Evolutionary conservation across 2,329 filamentous ascomycete species (phyloP).

Genomic region (Leptodontidium sp.): DNA sequence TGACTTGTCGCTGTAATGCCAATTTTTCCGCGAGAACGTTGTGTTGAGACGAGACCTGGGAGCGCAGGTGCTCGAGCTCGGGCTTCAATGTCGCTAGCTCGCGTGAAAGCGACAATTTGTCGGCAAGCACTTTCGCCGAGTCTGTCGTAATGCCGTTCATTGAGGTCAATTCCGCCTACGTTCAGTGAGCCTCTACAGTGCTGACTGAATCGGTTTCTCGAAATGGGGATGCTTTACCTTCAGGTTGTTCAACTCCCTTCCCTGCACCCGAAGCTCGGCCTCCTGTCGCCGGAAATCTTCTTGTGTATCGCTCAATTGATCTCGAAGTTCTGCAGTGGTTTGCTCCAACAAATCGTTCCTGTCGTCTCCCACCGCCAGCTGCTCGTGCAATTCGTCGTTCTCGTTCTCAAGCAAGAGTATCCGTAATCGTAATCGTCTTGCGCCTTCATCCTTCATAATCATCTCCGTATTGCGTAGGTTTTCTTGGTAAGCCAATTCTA

Average conservation of each 20-base stretch:
- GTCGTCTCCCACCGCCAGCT: slow-evolving; percentile 66
- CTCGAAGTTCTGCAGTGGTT: slow-evolving; percentile 56
- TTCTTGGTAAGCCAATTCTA: slow-evolving; percentile 76
- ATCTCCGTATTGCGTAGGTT: slow-evolving; percentile 70
- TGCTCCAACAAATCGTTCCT: slow-evolving; percentile 63
- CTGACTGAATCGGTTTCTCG: neutral
- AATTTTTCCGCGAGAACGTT: slow-evolving; percentile 80
- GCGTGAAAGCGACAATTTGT: slow-evolving; percentile 68
- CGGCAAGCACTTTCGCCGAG: slow-evolving; percentile 72
- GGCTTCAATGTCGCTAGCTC: slow-evolving; percentile 66
- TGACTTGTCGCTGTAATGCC: slow-evolving; percentile 79
- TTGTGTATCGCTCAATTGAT: slow-evolving; percentile 58
- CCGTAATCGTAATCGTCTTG: slow-evolving; percentile 73
- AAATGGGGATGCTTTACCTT: slow-evolving; percentile 52
- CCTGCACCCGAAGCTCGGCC: slow-evolving; percentile 57
- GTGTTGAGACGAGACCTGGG: slow-evolving; percentile 68
- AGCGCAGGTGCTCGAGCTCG: slow-evolving; percentile 68
- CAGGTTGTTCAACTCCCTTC: slow-evolving; percentile 62
- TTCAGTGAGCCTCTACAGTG: slow-evolving; percentile 15
- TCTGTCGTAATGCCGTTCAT: slow-evolving; percentile 73
- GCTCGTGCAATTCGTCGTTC: slow-evolving; percentile 71
- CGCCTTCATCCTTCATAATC: slow-evolving; percentile 77
- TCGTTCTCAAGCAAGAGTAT: slow-evolving; percentile 78
- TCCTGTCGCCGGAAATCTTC: slow-evolving; percentile 44
- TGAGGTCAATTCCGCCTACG: slow-evolving; percentile 74